Base-by-base conservation (phyloP, 2,329 filamentous ascomycete species). In the Alternaria ethzedia region DNA sequence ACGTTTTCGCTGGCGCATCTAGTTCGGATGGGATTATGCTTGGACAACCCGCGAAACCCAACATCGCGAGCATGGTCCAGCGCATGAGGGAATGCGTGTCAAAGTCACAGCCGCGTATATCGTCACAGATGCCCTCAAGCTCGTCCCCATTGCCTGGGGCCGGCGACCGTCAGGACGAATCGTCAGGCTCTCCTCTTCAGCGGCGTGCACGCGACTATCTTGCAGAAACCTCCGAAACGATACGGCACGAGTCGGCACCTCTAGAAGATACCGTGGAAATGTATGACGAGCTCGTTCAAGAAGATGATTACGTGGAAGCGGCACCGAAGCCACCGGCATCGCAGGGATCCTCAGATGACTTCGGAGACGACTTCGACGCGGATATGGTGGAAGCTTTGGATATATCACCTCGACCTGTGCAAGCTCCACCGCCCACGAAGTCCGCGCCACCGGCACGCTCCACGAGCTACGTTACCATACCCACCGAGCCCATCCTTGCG, bases 61-160 rank as follows among this genome's bases (percentile, higher is more conserved):
- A 77, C 21, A 65, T 79, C 17, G 74, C 72, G 21, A 72, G 69
- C 23, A 76, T 79, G 65, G 62, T 85, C 5, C 79, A 84, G 66
- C 78, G 79, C 54, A 81, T 85, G 69, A 81, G 82, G 63, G 82
- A 84, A 56, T 81, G 81, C 41, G 77, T 84, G 7, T 76, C 79
- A 8, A 72, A 72, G 43, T 68, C 71, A 10, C 68, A 68, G 32
- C 52, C 65, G 8, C 65, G 70, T 30, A 62, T 65, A 10, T 65
- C 63, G 12, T 73, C 72, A 7, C 68, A 75, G 15, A 70, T 75
- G 21, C 83, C 82, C 2, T 83, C 82, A 9, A 85, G 83, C 70
- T 85, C 83, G 10, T 84, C 82, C 28, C 83, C 83, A 1, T 66
- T 84, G 13, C 82, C 82, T 12, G 81, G 80, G 5, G 54, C 54